These are phyloP conservation scores for Orbilia javanica DNA, from an alignment of 2,329 filamentous ascomycete genomes.

Conservation along the genomic window DNA sequence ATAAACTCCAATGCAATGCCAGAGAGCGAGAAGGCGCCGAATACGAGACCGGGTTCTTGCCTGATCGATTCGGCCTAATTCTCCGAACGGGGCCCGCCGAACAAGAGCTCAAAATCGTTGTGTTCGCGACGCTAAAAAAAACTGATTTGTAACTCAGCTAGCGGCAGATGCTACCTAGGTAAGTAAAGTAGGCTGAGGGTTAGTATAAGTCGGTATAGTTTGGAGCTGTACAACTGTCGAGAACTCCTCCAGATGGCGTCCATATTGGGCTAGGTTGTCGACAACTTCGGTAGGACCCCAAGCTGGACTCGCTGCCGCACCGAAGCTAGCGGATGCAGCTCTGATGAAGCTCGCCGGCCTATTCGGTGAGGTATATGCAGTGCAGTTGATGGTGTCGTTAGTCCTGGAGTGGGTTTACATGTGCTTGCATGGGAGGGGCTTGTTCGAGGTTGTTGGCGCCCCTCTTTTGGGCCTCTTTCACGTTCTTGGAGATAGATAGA, in stretches of 20 bases:
- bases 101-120: neutral
- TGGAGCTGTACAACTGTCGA: conserved; percentile 8
- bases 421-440: neutral
- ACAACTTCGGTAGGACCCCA: conserved; percentile 13
- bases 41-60: conserved; percentile 24
- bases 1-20: conserved; percentile 3
- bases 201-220: neutral
- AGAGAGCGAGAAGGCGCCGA: conserved; percentile 10
- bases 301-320: conserved; percentile 45
- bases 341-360: conserved; percentile 11
- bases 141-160: neutral
- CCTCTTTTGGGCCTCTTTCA: conserved; percentile 10
- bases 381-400: conserved; percentile 19
- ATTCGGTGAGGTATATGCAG: conserved; percentile 5
- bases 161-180: neutral
- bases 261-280: conserved; percentile 25
- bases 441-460: conserved; percentile 15
- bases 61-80: conserved; percentile 18
- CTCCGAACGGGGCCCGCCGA: conserved; percentile 6
- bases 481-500: neutral
- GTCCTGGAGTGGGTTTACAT: neutral
- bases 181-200: neutral
- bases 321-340: conserved; percentile 27
- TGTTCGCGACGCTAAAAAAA: conserved; percentile 13
- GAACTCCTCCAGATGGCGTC: conserved; percentile 38